Evolutionary conservation across 163 green algal species (phyloP), one percentile per base, ranked within the genome.

Genomic region (Scenedesmus sp.): DNA sequence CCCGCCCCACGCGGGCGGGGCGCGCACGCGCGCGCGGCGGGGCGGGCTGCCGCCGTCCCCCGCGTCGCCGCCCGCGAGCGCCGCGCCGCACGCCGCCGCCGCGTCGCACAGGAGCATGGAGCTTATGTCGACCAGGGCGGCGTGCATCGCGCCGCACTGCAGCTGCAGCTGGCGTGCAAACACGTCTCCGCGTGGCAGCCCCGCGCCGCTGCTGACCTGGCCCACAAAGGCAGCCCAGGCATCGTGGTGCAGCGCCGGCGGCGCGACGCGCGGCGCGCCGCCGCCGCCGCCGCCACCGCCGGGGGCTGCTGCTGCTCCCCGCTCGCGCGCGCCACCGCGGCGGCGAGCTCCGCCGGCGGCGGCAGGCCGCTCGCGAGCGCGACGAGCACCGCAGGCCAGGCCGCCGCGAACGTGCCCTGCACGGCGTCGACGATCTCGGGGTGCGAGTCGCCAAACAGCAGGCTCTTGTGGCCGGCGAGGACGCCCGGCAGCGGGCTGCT

Each of bases 301-400:
- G n/a, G 29, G 18, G 20, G 5, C 42, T 54, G 7, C 7, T 33
- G 50, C 47, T 15, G 1, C 4, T 6, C 7, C 28, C 7, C 24
- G 51, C 33, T 64, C n/a, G n/a, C n/a, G n/a, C n/a, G n/a, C n/a
- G 39, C 39, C 39, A 47, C 39, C 10, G 39, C 39, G 7, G 70
- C 82, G 54, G 54, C 42, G 26, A 85, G 31, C 60, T 70, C 48
- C 48, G 64, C 57, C 36, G 80, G 20, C 26, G 82, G 29, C 20
- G 83, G 76, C 34, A 94, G 63, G 17, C 64, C 63, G 20, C 57
- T 70, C 18, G 80, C 80, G n/a, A 90, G 51, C 6, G 90, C 90
- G 24, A 82, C 73, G 47, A 94, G 83, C 9, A 83, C 86, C 2
- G 80, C 70, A 4, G 88, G 86, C 77, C 89, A 93, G 15, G 89